phyloP scores from a whole-genome alignment of 108 stramenopile genomes.

The Phaeodactylum tricornutum region DNA sequence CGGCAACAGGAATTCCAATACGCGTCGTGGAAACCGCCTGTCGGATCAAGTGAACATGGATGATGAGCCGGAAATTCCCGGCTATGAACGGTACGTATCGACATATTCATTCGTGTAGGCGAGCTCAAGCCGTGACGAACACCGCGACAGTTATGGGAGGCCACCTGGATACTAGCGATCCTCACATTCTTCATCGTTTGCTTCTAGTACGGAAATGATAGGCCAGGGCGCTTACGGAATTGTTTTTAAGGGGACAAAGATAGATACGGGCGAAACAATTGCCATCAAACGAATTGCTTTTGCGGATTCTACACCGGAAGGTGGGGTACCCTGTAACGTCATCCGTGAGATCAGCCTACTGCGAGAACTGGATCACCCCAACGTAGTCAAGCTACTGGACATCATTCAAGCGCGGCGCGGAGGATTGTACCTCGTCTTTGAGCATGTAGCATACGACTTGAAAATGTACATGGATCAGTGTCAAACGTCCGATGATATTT shows the following conservation, averaged over 20 bases:
- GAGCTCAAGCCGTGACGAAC: no score
- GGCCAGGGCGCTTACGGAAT: conserved; percentile 99
- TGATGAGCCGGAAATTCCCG: conserved; percentile 75
- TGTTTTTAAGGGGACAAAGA: conserved; percentile 93
- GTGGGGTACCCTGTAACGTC: conserved; percentile 84
- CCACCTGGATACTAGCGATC: no score
- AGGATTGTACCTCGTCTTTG: conserved; percentile 82
- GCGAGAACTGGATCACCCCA: conserved; percentile 71
- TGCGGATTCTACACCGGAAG: conserved; percentile 76
- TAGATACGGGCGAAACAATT: conserved; percentile 60
- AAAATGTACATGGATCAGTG: conserved; percentile 78
- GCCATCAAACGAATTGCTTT: conserved; percentile 89
- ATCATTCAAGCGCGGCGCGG: conserved; percentile 72
- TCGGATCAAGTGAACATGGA: conserved; percentile 14
- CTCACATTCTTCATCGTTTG: background rate
- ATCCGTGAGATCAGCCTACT: conserved; percentile 77
- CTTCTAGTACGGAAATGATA: conserved; percentile 88
- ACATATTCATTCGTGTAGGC: no score
- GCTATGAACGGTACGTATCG: conserved; percentile 62
- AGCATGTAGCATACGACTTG: conserved; percentile 74
- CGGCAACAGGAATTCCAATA: no score
- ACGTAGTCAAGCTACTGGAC: conserved; percentile 70
- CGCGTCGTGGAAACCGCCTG: background rate
- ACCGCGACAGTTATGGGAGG: no score
- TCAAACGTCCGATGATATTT: conserved; percentile 59